These are phyloP conservation scores for Lactifluus echinatus DNA, from an alignment of 768 basidiomycete genomes.

Conservation along the genomic window DNA sequence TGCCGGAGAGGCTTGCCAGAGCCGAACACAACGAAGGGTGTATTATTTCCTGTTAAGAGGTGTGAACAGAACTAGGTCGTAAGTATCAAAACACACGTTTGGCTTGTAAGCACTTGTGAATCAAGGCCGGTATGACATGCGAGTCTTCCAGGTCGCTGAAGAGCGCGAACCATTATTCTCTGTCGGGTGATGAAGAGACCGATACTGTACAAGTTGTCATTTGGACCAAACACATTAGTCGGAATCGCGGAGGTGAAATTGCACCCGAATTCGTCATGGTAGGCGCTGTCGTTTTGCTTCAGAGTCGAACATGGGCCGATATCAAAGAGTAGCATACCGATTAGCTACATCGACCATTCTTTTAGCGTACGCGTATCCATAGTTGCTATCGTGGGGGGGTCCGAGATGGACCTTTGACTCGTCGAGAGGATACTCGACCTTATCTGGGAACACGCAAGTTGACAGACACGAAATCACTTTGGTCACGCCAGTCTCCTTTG, in stretches of 20 bases:
- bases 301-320: not conserved
- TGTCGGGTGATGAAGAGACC: constrained; percentile 17
- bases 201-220: constrained; percentile 74
- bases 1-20: constrained; percentile 92
- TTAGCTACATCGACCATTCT: constrained; percentile 94
- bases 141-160: constrained; percentile 77
- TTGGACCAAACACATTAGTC: constrained; percentile 92
- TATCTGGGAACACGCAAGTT: constrained; percentile 96
- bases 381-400: constrained; percentile 90
- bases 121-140: constrained; percentile 90
- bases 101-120: constrained; percentile 89
- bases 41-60: constrained; percentile 52
- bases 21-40: constrained; percentile 81
- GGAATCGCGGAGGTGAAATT: constrained; percentile 97
- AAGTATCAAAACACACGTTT: constrained; percentile 48
- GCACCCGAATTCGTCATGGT: constrained; percentile 90
- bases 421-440: constrained; percentile 86
- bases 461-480: constrained; percentile 95
- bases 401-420: constrained; percentile 90
- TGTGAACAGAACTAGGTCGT: constrained; percentile 1
- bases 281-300: constrained; percentile 50
- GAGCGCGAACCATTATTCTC: not conserved
- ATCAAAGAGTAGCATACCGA: constrained; percentile 45
- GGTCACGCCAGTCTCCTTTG: constrained; percentile 51
- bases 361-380: constrained; percentile 95